phyloP scores from a whole-genome alignment of 176 grass and related monocot genomes.

The Musa itinerans region DNA sequence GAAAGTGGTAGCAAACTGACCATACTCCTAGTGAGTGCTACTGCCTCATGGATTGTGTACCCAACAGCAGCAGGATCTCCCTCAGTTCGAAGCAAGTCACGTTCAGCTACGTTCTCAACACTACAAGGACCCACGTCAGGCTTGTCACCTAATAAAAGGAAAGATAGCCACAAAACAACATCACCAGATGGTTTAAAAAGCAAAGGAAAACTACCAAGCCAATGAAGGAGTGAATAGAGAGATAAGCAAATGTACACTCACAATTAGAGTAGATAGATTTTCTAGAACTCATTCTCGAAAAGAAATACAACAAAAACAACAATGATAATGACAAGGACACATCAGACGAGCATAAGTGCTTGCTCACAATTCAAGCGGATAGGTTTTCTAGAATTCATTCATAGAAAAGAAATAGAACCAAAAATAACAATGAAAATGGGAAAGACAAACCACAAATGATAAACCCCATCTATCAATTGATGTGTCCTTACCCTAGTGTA shows the following conservation, averaged over 20 bases:
- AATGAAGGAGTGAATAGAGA: neutral
- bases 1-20: constrained; percentile 35
- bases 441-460: neutral
- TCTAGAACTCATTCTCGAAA: neutral
- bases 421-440: neutral
- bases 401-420: neutral
- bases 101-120: constrained; percentile 59
- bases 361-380: neutral
- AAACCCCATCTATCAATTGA: neutral
- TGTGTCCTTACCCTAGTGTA: no score
- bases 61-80: constrained; percentile 85
- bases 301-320: neutral
- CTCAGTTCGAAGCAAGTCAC: constrained; percentile 84
- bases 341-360: neutral
- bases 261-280: neutral
- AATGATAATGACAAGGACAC: neutral
- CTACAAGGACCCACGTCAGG: constrained; percentile 12
- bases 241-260: neutral
- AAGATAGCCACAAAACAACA: constrained; percentile 20
- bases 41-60: constrained; percentile 87
- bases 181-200: neutral
- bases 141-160: constrained; percentile 40
- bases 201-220: neutral
- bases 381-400: neutral
- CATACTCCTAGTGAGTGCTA: constrained; percentile 84